Base-by-base conservation (phyloP, 106 monocot genomes). In the Apostasia ramifera region DNA sequence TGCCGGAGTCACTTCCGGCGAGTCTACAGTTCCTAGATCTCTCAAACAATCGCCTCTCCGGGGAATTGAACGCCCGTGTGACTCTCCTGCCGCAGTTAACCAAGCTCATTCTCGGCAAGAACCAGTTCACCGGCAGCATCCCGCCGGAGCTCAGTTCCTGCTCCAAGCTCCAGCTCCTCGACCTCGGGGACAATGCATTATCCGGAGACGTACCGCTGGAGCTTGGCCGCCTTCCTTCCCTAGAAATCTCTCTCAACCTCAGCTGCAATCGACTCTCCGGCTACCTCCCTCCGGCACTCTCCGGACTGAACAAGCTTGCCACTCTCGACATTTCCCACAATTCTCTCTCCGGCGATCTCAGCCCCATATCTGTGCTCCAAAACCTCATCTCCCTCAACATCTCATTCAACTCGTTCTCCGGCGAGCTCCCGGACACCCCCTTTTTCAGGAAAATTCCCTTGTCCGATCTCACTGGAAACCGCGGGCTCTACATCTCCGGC, bases 231-330 rank as follows among this genome's bases (percentile, higher is more conserved):
- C 81, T 95, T 6, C 91, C 91, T 0, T 71, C 84, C 11, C 84
- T 95, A 8, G 95, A 92, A 73, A 95, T 95, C 59, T 79, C 89
- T 8, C 84, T 95, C 55, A 95, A 95, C 54, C 82, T 95, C 14
- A 95, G 92, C 79, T 86, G 83, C 67, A 95, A 95, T 76, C 70
- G 51, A 13, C 84, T 95, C 53, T 73, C 79, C 39, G 95, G 95
- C 7, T 73, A 72, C 40, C 82, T 95, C 57, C 91, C 88, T 0
- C 0, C 46, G 8, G 66, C 82, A 40, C 83, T 95, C 75, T 83
- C 80, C 12, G 68, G 61, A 0, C 84, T 92, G 2, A 72, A 40
- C 11, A 95, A 84, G 71, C 95, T 95, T 40, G 82, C 77, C 12
- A 68, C 62, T 48, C 86, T 95, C 14, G 95, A 95, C 77, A 40